Percentiles rank a stretch among this genome's conserved stretches.
These are phyloP conservation scores for Neonectria neomacrospora DNA, from an alignment of 2,329 filamentous ascomycete genomes.

Conservation along the genomic window DNA sequence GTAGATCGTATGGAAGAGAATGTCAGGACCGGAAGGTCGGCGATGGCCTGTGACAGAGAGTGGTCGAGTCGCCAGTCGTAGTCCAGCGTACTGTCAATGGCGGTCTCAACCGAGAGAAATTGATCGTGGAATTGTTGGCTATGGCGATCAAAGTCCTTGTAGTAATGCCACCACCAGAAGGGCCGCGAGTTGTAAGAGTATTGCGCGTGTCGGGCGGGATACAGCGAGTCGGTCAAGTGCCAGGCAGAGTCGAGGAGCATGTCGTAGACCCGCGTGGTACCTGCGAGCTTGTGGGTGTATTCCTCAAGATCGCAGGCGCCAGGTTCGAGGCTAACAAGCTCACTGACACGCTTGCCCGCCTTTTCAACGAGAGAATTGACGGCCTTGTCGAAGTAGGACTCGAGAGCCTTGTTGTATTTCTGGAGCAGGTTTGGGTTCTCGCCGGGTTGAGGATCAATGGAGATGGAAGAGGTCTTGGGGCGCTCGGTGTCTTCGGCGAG, in stretches of 20 bases:
- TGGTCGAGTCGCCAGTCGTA: constrained; percentile 48
- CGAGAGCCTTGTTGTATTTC: constrained; percentile 43
- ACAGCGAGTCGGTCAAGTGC: constrained; percentile 50
- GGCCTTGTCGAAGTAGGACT: constrained; percentile 48
- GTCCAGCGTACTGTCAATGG: constrained; percentile 44
- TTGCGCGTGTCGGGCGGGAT: constrained; percentile 48
- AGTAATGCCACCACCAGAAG: constrained; percentile 55
- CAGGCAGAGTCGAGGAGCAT: constrained; percentile 53
- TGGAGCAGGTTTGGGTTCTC: constrained; percentile 37
- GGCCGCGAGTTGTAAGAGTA: constrained; percentile 50
- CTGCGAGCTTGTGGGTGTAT: constrained; percentile 34
- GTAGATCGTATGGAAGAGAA: constrained; percentile 47
- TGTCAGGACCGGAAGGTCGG: constrained; percentile 49
- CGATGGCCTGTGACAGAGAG: constrained; percentile 49
- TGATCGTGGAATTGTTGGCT: constrained; percentile 46
- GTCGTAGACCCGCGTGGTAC: constrained; percentile 44
- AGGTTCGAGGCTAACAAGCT: constrained; percentile 21
- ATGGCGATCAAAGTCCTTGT: constrained; percentile 49
- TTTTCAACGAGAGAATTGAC: constrained; percentile 37
- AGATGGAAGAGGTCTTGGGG: constrained; percentile 48
- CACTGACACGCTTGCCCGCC: constrained; percentile 29
- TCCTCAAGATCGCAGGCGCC: constrained; percentile 22
- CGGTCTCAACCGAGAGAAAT: constrained; percentile 41
- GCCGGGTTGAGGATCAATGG: constrained; percentile 37
- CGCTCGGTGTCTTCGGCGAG: constrained; percentile 48